These are phyloP conservation scores for Cercospora janseana DNA, from an alignment of 2,329 filamentous ascomycete species.

Conservation along the genomic window DNA sequence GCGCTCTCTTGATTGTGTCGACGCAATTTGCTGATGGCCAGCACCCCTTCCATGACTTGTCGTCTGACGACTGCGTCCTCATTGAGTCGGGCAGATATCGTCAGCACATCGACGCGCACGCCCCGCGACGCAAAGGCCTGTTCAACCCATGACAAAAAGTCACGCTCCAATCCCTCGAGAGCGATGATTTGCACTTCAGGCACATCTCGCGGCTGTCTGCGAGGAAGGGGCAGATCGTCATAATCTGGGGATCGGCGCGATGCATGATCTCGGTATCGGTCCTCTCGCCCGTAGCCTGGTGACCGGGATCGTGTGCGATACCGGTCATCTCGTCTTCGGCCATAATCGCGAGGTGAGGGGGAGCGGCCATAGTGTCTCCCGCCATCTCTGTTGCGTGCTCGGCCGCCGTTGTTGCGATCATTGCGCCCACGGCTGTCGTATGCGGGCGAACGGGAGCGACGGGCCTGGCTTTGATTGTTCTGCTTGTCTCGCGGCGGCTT, in stretches of 20 bases:
- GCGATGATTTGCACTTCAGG: constrained; percentile 89
- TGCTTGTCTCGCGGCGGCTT: constrained; percentile 44
- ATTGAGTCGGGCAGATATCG: constrained; percentile 72
- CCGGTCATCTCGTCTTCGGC: constrained; percentile 36
- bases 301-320: constrained; percentile 40
- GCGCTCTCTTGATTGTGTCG: constrained; percentile 64
- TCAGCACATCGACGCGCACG: constrained; percentile 74
- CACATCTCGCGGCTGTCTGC: constrained; percentile 69
- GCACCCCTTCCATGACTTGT: constrained; percentile 84
- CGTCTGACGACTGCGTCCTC: constrained; percentile 77
- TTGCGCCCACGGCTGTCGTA: constrained; percentile 50
- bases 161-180: constrained; percentile 71
- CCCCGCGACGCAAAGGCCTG: constrained; percentile 68
- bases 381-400: constrained; percentile 52
- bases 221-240: constrained; percentile 67
- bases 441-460: constrained; percentile 63
- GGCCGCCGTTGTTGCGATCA: constrained; percentile 41
- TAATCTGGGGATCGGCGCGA: constrained; percentile 66
- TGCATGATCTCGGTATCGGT: constrained; percentile 46
- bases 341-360: constrained; percentile 46
- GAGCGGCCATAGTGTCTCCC: constrained; percentile 42
- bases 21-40: constrained; percentile 77
- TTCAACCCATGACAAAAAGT: constrained; percentile 82
- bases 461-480: constrained; percentile 25
- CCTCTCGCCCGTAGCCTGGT: constrained; percentile 42